Base-by-base conservation (phyloP, 2,329 filamentous ascomycete genomes). In the Aspergillus pseudoglaucus region DNA sequence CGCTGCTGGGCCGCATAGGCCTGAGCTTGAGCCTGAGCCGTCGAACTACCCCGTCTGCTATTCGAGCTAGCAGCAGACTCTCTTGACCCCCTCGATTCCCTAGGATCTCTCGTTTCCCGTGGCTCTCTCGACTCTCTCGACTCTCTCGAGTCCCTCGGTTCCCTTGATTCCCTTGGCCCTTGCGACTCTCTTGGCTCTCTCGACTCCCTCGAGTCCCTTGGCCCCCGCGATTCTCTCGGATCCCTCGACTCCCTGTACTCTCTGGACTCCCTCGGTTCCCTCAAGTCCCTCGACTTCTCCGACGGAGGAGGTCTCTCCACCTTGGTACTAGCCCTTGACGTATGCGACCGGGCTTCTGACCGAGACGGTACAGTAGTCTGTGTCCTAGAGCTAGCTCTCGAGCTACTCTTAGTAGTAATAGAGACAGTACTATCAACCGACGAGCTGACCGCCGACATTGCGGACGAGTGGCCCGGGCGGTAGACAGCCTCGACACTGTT, bases 401-500 rank as follows among this genome's bases (percentile, higher is more conserved):
- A 61, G 48, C 51, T 62, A 14, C 53, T 58, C 43, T 62, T 65
- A 14, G 69, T 70, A 5, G 70, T 65, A 2, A 68, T 64, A 2
- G 68, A 69, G 37, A 63, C 62, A 46, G 63, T 65, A 46, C 70
- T 67, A 7, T 70, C 56, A 7, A 67, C 53, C 17, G 62, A 60
- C 15, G 57, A 58, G n/a, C 57, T 64, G 17, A 54, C 57, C 27
- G 57, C 59, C n/a, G 60, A 61, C 42, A 54, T 59, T 23, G 56
- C 51, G 14, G 59, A 59, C 0, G 63, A 57, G 41, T 25, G 44
- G 44, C 57, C 59, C 5, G 67, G 62, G 7, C 75, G 74, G 64
- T 82, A 86, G 44, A 90, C 81, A 25, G 88, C 85, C 62, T 93
- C 87, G 63, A 95, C 83, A 57, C 80, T 86, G 71, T 95, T 94